Evolutionary conservation across 73 alveolate genomes (phyloP).

Genomic region (Symbiodinium pilosum): DNA sequence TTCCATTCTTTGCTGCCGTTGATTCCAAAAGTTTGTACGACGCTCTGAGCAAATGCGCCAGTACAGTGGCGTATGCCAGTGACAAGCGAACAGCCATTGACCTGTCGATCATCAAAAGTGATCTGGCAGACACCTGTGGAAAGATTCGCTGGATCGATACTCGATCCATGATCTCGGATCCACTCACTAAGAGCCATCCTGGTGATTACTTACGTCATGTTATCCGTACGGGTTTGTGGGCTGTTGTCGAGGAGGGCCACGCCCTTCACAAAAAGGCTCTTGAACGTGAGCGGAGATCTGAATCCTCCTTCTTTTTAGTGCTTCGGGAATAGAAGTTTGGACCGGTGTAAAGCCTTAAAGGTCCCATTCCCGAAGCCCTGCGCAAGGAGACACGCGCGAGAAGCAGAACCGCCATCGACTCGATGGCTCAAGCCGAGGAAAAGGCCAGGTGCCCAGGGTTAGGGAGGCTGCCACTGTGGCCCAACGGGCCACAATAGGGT

Average conservation of each 20-base stretch:
- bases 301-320: background rate
- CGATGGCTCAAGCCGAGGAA: background rate
- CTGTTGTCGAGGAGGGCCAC: slow-evolving; percentile 9
- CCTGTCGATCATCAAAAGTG: background rate
- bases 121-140: background rate
- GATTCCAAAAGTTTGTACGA: slow-evolving; percentile 17
- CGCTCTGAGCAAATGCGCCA: background rate
- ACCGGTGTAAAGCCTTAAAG: background rate
- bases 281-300: background rate
- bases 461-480: background rate
- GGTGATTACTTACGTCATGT: background rate
- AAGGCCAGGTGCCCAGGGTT: background rate
- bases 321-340: background rate
- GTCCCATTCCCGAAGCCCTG: background rate
- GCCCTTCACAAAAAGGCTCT: background rate
- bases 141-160: slow-evolving; percentile 40
- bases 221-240: background rate
- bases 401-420: background rate
- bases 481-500: background rate
- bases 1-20: background rate
- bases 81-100: slow-evolving; percentile 36
- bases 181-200: background rate
- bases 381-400: background rate
- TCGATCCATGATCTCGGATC: slow-evolving; percentile 8
- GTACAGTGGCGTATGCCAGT: background rate